A percentile compares a stretch with the other conserved stretches of the same genome.
phyloP scores from a whole-genome alignment of 1,284 basidiomycete species.

The Schizopora paradoxa region DNA sequence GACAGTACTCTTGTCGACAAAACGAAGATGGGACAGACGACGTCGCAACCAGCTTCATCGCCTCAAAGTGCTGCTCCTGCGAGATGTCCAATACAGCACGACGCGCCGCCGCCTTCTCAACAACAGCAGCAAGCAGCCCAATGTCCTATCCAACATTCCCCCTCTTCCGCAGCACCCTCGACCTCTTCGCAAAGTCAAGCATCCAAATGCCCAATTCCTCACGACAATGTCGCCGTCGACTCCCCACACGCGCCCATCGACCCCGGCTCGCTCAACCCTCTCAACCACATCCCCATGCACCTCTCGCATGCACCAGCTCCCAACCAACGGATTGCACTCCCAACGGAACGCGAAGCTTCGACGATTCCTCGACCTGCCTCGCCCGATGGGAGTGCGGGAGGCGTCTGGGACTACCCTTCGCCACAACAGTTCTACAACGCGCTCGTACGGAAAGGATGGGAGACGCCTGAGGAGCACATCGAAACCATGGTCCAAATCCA shows the following conservation, averaged over 20 bases:
- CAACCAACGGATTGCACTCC: constrained; percentile 57
- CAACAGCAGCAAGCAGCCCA: constrained; percentile 15
- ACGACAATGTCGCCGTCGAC: too few species aligned
- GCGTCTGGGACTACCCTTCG: constrained; percentile 93
- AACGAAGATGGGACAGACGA: constrained; percentile 14
- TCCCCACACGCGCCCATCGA: too few species aligned
- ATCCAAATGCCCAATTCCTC: constrained; percentile 1
- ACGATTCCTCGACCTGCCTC: constrained; percentile 86
- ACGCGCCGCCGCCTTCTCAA: background rate
- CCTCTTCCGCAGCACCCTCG: constrained; percentile 1
- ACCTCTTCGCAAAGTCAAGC: background rate
- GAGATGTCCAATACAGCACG: too few species aligned
- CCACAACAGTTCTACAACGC: constrained; percentile 99
- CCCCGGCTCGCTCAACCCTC: constrained; percentile 53
- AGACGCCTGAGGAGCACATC: constrained; percentile 94
- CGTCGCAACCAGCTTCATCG: constrained; percentile 13
- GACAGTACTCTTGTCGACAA: too few species aligned
- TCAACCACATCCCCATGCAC: constrained; percentile 88
- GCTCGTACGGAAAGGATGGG: constrained; percentile 94
- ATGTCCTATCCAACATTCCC: constrained; percentile 11
- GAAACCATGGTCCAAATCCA: constrained; percentile 98
- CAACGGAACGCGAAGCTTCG: constrained; percentile 72
- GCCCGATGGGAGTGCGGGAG: constrained; percentile 27
- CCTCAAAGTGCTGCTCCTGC: too few species aligned
- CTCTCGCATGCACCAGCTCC: constrained; percentile 67